These are phyloP conservation scores for Alternaria brassicicola DNA, from an alignment of 2,329 filamentous ascomycete genomes.

Conservation along the genomic window DNA sequence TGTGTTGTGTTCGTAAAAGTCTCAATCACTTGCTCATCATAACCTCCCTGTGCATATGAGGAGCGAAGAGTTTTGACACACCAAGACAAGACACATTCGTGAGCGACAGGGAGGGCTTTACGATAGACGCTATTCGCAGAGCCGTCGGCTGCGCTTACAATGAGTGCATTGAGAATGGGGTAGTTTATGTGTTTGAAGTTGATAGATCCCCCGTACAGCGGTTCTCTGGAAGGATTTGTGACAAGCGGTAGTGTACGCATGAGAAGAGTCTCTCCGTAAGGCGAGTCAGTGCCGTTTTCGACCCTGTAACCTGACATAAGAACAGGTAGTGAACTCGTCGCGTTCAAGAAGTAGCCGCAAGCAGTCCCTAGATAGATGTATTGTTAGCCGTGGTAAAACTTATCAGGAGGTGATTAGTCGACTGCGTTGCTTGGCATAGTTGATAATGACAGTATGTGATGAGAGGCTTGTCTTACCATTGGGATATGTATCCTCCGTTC, in stretches of 20 bases:
- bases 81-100: constrained; percentile 34
- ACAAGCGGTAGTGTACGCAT: constrained; percentile 24
- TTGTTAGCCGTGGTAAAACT: background rate
- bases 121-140: constrained; percentile 13
- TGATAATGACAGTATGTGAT: background rate
- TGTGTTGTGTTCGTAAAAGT: constrained; percentile 3
- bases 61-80: constrained; percentile 34
- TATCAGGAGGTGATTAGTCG: background rate
- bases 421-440: background rate
- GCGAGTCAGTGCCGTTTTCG: background rate
- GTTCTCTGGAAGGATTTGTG: constrained; percentile 1
- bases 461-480: background rate
- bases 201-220: constrained; percentile 26
- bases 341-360: constrained; percentile 38
- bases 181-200: constrained; percentile 23
- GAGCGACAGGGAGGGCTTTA: constrained; percentile 14
- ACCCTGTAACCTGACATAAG: constrained; percentile 29
- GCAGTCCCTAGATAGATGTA: constrained; percentile 5
- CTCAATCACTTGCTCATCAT: constrained; percentile 21
- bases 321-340: constrained; percentile 15
- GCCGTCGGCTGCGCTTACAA: constrained; percentile 16
- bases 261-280: constrained; percentile 17
- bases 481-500: constrained; percentile 3
- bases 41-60: constrained; percentile 16
- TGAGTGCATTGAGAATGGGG: constrained; percentile 17